Evolutionary conservation across 2,329 filamentous ascomycete genomes (phyloP), one percentile per base, ranked within the genome.

Genomic region (Colletotrichum scovillei): DNA sequence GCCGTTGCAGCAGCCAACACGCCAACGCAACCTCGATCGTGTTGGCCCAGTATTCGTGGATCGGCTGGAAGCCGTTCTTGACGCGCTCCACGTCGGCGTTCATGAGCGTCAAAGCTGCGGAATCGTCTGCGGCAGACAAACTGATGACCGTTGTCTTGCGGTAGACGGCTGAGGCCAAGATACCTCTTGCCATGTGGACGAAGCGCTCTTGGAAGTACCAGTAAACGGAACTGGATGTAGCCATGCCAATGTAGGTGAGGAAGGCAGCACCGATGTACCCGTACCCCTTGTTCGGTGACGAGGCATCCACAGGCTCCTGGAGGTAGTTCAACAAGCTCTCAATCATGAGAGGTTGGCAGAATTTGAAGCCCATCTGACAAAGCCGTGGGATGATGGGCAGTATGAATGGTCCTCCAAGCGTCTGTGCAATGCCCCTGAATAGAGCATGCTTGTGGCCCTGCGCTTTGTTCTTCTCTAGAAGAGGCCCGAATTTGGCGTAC

Each of bases 11-110:
- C 0, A 90, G 80, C 77, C 82, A 90, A 60, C 84, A 83, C 0
- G 84, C 84, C 1, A 89, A 66, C 5, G 76, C 82, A 4, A 86
- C 81, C 73, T 89, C 83, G 1, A 88, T 72, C 0, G 80, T 64
- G 52, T 77, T 82, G 0, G 80, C 83, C 85, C 84, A 86, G 5
- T 83, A 70, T 30, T 86, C 82, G 59, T 87, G 86, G 38, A 85
- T 68, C 1, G 68, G 75, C 4, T 76, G 68, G 4, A 81, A 77
- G 0, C 83, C 85, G 0, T 75, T 57, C 2, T 80, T 76, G 3
- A 87, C 82, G 5, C 82, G 80, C 69, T 87, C 86, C 11, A 87
- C 79, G 60, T 88, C 86, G 4, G 84, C 82, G 68, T 81, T 86
- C 86, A 88, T 88, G 3, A 88, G 79, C 0, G 86, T 87, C 56